Evolutionary conservation across 148 eudicot genomes (phyloP).

Genomic region (Oxyria digyna): DNA sequence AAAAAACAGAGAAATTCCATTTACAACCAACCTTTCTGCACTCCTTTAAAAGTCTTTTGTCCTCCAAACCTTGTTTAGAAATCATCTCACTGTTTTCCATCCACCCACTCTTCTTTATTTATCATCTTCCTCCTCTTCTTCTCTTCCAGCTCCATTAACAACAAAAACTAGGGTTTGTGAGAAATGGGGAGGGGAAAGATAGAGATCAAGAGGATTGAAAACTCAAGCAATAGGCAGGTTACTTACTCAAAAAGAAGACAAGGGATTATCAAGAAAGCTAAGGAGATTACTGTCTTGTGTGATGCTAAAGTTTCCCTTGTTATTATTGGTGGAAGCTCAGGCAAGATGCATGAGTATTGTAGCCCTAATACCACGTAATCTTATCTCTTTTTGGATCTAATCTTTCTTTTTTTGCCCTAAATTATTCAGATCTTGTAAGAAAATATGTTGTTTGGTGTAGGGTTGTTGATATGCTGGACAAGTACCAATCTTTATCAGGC

Average conservation of each 20-base stretch:
- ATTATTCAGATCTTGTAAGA: not conserved
- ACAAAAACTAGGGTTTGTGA: not conserved
- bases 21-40: constrained; percentile 2
- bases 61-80: not conserved
- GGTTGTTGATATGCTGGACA: constrained; percentile 52
- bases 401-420: not conserved
- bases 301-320: constrained; percentile 76
- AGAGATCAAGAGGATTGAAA: constrained; percentile 86
- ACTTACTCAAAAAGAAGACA: constrained; percentile 73
- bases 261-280: constrained; percentile 77
- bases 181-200: constrained; percentile 87
- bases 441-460: constrained; percentile 16
- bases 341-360: constrained; percentile 59
- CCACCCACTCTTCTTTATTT: not conserved
- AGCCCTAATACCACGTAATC: constrained; percentile 51
- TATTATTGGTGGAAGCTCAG: constrained; percentile 39
- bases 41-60: constrained; percentile 3
- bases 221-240: constrained; percentile 71
- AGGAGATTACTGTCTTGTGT: constrained; percentile 71
- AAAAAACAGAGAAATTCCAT: constrained; percentile 8
- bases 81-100: not conserved
- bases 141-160: not conserved
- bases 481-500: constrained; percentile 49
- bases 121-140: not conserved
- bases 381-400: not conserved